Evolutionary conservation across 1,139 yeast genomes (phyloP).

Genomic region (Nakaseomyces uthaithaninus): DNA sequence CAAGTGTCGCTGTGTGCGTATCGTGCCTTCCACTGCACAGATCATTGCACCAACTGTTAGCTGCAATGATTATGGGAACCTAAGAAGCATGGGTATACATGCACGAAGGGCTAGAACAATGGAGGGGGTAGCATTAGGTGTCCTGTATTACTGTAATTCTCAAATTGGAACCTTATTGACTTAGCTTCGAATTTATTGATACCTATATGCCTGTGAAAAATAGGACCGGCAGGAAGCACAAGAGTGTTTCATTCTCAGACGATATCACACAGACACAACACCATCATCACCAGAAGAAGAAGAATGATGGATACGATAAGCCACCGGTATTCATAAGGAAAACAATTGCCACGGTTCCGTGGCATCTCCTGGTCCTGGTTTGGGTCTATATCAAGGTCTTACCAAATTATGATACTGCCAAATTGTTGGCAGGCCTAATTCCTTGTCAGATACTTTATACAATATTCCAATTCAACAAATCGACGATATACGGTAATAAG

Average conservation of each 20-base stretch:
- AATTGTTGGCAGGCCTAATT: constrained; percentile 21
- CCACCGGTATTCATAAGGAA: constrained; percentile 32
- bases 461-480: constrained; percentile 25
- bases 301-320: constrained; percentile 25
- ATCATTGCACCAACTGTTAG: too few species aligned
- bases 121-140: too few species aligned
- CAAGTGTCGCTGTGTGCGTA: too few species aligned
- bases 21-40: too few species aligned
- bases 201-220: constrained; percentile 21
- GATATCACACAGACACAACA: constrained; percentile 27
- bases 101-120: too few species aligned
- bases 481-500: constrained; percentile 31
- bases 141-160: too few species aligned
- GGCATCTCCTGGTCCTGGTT: constrained; percentile 40
- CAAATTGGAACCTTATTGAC: too few species aligned
- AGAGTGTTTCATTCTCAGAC: constrained; percentile 36
- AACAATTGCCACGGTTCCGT: constrained; percentile 37
- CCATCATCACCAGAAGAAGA: constrained; percentile 21
- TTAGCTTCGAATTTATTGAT: neutral
- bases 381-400: constrained; percentile 35
- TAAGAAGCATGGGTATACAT: too few species aligned
- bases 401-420: constrained; percentile 32
- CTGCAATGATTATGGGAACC: too few species aligned
- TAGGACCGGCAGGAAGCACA: constrained; percentile 23
- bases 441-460: constrained; percentile 28